Conservation (phyloP, 2,329 filamentous ascomycete genomes). For the Biscogniauxia marginata region DNA sequence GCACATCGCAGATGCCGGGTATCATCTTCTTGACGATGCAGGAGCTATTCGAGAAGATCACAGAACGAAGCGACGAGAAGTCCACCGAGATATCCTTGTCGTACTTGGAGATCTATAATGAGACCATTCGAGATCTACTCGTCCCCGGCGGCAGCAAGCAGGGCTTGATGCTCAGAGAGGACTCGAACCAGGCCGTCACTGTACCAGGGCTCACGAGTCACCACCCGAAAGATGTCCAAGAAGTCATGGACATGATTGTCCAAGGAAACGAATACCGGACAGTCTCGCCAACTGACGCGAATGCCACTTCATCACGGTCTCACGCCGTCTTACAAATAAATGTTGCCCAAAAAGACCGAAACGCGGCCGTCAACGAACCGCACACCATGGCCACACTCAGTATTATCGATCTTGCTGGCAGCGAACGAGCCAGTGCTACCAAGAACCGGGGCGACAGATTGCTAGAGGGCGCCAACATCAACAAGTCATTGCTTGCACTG, state of each 20-base stretch:
- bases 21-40: conserved; percentile 99
- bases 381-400: conserved; percentile 98
- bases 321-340: conserved; percentile 98
- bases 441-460: conserved; percentile 93
- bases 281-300: conserved; percentile 94
- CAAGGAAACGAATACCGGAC: conserved; percentile 91
- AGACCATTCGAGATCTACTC: conserved; percentile 93
- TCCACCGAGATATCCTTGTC: conserved; percentile 87
- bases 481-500: conserved; percentile 92
- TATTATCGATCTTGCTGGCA: conserved; percentile 96
- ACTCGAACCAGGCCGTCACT: conserved; percentile 88
- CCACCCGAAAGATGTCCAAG: conserved; percentile 83
- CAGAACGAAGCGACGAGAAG: conserved; percentile 83
- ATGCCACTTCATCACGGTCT: conserved; percentile 94
- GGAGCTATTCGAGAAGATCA: conserved; percentile 94
- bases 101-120: conserved; percentile 98
- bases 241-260: conserved; percentile 99
- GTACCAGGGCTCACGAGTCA: conserved; percentile 90
- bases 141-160: conserved; percentile 81
- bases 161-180: conserved; percentile 88
- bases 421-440: conserved; percentile 91
- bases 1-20: conserved; percentile 86
- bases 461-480: conserved; percentile 96
- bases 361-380: conserved; percentile 87
- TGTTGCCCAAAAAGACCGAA: conserved; percentile 88